Conservation (phyloP, 768 basidiomycete genomes). For the Plicaturopsis crispa region DNA sequence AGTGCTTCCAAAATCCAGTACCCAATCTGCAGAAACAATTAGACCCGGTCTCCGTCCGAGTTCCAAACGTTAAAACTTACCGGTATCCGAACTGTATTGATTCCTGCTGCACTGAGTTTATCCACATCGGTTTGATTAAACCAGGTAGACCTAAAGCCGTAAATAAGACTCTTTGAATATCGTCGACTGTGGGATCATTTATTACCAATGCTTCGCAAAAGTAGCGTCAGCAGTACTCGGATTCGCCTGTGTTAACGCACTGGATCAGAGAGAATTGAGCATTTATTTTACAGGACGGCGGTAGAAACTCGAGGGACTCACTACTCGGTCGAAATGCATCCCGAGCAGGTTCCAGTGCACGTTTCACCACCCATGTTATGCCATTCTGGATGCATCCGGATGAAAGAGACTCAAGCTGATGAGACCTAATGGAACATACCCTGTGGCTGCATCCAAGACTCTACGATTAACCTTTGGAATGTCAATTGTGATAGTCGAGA, state of each 20-base stretch:
- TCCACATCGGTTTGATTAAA: conserved; percentile 59
- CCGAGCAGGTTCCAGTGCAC: conserved; percentile 51
- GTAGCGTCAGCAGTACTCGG: conserved; percentile 48
- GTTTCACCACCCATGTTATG: conserved; percentile 60
- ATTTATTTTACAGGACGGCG: background rate
- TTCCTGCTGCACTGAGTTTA: conserved; percentile 41
- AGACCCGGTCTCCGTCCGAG: background rate
- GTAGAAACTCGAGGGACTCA: conserved; percentile 28
- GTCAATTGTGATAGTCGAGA: conserved; percentile 2
- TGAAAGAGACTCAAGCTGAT: background rate
- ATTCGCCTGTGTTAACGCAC: conserved; percentile 52
- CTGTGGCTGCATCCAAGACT: conserved; percentile 75
- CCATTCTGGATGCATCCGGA: conserved; percentile 45
- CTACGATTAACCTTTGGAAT: conserved; percentile 55
- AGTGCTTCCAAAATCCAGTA: conserved; percentile 78
- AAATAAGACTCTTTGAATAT: too few species aligned
- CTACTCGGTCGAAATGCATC: conserved; percentile 67
- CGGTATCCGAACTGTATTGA: conserved; percentile 75
- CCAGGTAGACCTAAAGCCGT: conserved; percentile 54
- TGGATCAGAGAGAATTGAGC: conserved; percentile 19
- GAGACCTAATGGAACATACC: conserved; percentile 24
- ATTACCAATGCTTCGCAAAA: conserved; percentile 65
- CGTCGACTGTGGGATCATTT: too few species aligned
- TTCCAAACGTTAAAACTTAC: conserved; percentile 27
- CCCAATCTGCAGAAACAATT: conserved; percentile 42